Evolutionary conservation across 129 eudicot species (phyloP).

Genomic region (Sambucus nigra): DNA sequence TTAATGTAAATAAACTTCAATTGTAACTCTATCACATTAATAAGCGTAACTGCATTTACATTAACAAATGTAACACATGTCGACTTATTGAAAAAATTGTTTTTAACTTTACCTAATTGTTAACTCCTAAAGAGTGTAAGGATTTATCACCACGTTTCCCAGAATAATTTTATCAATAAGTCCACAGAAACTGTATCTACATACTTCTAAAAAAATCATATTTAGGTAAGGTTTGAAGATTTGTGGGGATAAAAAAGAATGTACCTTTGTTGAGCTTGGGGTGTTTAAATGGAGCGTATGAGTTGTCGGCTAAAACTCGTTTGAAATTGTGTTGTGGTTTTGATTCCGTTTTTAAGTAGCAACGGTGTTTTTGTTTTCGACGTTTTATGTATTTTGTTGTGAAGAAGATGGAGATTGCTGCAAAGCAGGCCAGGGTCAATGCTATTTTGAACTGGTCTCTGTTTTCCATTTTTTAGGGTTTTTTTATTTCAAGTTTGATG

Average conservation of each 20-base stretch:
- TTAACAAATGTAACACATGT: too few species aligned
- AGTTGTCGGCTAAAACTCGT: constrained; percentile 69
- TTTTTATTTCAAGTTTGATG: constrained; percentile 6
- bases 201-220: not conserved
- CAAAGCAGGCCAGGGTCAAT: constrained; percentile 23
- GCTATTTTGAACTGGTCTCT: constrained; percentile 29
- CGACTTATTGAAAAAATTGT: too few species aligned
- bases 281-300: constrained; percentile 68
- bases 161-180: too few species aligned
- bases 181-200: too few species aligned
- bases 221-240: not conserved
- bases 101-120: too few species aligned
- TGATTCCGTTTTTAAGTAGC: constrained; percentile 48
- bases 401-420: constrained; percentile 37
- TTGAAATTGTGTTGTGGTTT: constrained; percentile 61
- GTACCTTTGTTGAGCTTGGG: constrained; percentile 35
- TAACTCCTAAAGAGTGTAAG: too few species aligned
- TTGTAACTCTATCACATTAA: too few species aligned
- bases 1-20: too few species aligned
- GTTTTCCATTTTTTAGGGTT: constrained; percentile 21
- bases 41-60: too few species aligned
- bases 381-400: constrained; percentile 19
- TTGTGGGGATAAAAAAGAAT: not conserved
- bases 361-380: constrained; percentile 24
- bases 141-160: too few species aligned